Evolutionary conservation across 768 basidiomycete species (phyloP).

Genomic region (Pulveroboletus sp.): DNA sequence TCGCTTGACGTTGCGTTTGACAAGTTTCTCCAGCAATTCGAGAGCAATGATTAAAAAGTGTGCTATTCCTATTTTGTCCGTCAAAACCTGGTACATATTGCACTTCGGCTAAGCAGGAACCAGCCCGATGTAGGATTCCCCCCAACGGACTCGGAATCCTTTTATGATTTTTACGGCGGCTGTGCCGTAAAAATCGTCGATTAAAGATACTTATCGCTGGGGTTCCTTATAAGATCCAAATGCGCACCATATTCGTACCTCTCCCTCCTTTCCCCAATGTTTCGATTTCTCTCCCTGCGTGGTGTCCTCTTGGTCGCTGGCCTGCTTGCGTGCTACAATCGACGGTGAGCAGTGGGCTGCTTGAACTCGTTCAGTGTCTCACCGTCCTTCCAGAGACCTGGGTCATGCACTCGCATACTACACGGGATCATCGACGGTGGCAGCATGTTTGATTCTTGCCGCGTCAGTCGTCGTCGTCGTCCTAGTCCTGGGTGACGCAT

Average conservation of each 20-base stretch:
- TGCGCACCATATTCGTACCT: neutral
- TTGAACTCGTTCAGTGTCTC: neutral
- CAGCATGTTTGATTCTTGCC: constrained; percentile 26
- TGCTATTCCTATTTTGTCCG: no score
- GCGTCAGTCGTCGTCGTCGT: constrained; percentile 20
- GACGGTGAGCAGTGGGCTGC: constrained; percentile 7
- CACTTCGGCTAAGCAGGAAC: no score
- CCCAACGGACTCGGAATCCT: no score
- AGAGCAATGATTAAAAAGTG: no score
- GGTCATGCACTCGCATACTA: constrained; percentile 21
- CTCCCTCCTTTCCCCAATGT: constrained; percentile 1
- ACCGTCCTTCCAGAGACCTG: constrained; percentile 10
- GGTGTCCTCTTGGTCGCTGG: constrained; percentile 19
- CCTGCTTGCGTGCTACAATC: constrained; percentile 17
- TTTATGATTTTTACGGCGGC: no score
- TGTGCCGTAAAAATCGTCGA: no score
- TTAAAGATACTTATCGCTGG: neutral
- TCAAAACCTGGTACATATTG: no score
- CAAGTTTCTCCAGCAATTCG: no score
- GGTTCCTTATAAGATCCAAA: constrained; percentile 8
- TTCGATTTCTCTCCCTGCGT: constrained; percentile 10
- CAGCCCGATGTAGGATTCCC: no score
- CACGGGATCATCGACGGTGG: constrained; percentile 28
- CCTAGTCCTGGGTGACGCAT: constrained; percentile 18
- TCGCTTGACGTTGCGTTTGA: no score